Base-by-base conservation (phyloP, 257 asterid species). In the Haberlea rhodopensis region DNA sequence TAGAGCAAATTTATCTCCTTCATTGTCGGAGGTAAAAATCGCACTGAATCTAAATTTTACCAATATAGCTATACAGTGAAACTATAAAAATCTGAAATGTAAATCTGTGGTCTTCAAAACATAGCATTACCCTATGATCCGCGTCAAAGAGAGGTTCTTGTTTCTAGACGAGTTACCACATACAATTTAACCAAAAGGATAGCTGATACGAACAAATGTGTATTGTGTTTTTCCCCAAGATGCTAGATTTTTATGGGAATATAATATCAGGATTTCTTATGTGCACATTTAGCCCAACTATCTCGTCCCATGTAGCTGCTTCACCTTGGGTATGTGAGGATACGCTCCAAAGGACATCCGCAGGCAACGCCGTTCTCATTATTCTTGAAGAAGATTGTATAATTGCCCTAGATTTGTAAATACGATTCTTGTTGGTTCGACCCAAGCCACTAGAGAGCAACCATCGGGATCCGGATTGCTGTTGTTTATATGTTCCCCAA, bases 401-500 rank as follows among this genome's bases (percentile, higher is more conserved):
- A 58, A 78, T 71, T 46, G 84, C 70, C 9, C 53, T 82, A 11
- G 86, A 76, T 53, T 58, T 73, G 58, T 85, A 76, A 45, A 69
- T 16, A 8, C 28, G 64, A 61, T 21, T 72, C 78, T 77, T 86
- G 72, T 70, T 76, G 49, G 74, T 63, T 53, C 48, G 76, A 48
- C 67, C 72, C 86, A 81, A 72, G 58, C 96, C 94, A 68, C 84
- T 86, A 15, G 95, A 84, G 53, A 78, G 78, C 82, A 91, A 69
- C 97, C 96, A 91, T 49, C 89, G 79, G 29, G 78, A 67, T 51
- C 96, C 95, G 34, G 89, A 78, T 70, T 86, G 91, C 29, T 69
- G 79, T 59, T 74, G 84, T 57, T 90, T 78, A 67, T 69, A 75
- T 6, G 75, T 70, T 22, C 83, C 80, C 85, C 90, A 75, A 57